Evolutionary conservation across 768 basidiomycete species (phyloP), one percentile per base, ranked within the genome.

Genomic region (Russula compacta): DNA sequence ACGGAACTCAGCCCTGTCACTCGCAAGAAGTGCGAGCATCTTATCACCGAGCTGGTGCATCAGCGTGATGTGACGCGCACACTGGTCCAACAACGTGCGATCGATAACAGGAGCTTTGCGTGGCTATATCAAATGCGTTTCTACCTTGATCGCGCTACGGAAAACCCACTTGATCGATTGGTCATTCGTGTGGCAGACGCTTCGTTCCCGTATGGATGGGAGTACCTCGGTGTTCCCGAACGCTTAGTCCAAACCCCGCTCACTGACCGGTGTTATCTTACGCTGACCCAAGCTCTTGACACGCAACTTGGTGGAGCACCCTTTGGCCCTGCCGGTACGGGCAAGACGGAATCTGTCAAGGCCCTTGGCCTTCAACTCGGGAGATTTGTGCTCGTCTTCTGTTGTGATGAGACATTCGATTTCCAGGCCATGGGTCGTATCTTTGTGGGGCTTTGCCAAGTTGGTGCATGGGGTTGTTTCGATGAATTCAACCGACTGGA

Each of bases 351-450:
- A 74, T 98, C 97, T 1, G 97, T 99, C 71, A 99, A 99, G 74
- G 95, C 97, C 2, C 84, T 99, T 21, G 97, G 97, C 53, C 92
- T 98, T 2, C 95, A 97, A 68, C 84, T 99, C 6, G 97, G 97
- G 43, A 86, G 97, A 40, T 99, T 99, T 69, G 97, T 99, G n/a
- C 80, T 99, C 51, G 97, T 99, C n/a, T 99, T 99, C 77, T 98
- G 97, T 71, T 99, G 97, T 70, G 97, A 99, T 73, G 97, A 99
- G 73, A 97, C 92, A 0, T 98, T 99, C 73, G 97, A 99, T 73
- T 98, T 98, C 79, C 95, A 98, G 72, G 97, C 97, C 1, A 98
- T 99, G 97, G 97, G 97, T 64, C 90, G 97, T 64, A 98, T 99
- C 67, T 99, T 99, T 71, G 86, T 98, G 68, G 97, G 97, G 54